A percentile compares a stretch with the other conserved stretches of the same genome.
Conservation (phyloP, 75 land plant species). For the Cupressus sempervirens region DNA sequence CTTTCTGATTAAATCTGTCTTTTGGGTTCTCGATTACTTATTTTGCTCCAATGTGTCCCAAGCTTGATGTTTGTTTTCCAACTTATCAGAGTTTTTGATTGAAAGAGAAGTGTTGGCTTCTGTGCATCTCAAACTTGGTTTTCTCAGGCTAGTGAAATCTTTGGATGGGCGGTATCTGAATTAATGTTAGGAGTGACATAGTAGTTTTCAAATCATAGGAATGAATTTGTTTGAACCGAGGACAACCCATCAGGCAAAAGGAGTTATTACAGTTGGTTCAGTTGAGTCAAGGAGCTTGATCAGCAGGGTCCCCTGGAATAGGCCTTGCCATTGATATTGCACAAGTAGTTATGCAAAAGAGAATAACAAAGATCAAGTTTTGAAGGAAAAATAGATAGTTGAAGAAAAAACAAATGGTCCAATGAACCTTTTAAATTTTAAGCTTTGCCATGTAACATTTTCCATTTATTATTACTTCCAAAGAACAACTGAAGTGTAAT, state of each 20-base stretch:
- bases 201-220: neutral
- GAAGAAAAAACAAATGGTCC: neutral
- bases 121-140: too few relatives aligned
- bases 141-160: neutral
- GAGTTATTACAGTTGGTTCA: neutral
- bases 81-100: too few relatives aligned
- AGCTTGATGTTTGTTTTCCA: too few relatives aligned
- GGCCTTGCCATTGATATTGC: neutral
- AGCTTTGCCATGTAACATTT: neutral
- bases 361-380: neutral
- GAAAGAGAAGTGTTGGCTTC: too few relatives aligned
- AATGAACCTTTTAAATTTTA: neutral
- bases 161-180: neutral
- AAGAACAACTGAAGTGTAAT: neutral
- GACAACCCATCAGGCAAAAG: neutral
- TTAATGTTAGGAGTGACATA: neutral
- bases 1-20: too few relatives aligned
- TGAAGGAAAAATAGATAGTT: neutral
- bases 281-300: neutral
- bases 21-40: too few relatives aligned
- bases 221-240: neutral
- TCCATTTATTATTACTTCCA: neutral
- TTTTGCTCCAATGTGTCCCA: too few relatives aligned
- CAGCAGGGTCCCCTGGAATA: neutral
- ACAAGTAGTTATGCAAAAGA: neutral